phyloP scores from a whole-genome alignment of 176 grass and related monocot genomes.

The Lolium rigidum region DNA sequence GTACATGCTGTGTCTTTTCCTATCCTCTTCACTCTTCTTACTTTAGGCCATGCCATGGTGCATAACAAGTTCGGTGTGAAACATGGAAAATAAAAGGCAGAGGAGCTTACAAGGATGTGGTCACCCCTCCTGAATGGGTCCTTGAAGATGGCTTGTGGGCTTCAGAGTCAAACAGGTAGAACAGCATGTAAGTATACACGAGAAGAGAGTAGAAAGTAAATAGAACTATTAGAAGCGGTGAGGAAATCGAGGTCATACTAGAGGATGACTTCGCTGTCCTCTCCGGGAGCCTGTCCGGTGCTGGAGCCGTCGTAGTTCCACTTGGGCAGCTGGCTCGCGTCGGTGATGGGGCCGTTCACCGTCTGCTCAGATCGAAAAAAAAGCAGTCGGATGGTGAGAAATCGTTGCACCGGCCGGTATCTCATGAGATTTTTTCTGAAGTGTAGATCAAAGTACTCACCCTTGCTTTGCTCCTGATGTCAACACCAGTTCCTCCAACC shows the following conservation, averaged over 20 bases:
- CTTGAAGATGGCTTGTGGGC: constrained; percentile 96
- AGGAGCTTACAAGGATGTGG: constrained; percentile 83
- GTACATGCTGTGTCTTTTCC: neutral
- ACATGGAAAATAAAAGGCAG: neutral
- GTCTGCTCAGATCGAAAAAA: constrained; percentile 59
- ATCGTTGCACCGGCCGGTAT: neutral
- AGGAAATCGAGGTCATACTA: constrained; percentile 64
- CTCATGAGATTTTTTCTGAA: neutral
- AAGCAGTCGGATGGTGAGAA: constrained; percentile 4
- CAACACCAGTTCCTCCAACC: constrained; percentile 88
- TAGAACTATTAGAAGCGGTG: neutral
- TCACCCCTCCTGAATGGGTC: constrained; percentile 95
- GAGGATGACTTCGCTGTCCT: constrained; percentile 98
- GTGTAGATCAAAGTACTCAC: constrained; percentile 38
- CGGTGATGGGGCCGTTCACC: constrained; percentile 66
- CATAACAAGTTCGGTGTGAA: constrained; percentile 2
- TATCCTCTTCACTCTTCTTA: neutral
- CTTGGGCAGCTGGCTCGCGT: constrained; percentile 77
- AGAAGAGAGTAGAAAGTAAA: neutral
- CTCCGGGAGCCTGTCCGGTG: constrained; percentile 90
- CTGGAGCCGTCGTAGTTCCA: constrained; percentile 98
- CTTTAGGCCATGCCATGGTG: neutral
- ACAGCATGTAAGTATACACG: constrained; percentile 28
- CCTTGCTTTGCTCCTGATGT: constrained; percentile 98
- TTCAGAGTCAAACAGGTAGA: constrained; percentile 38